phyloP scores from a whole-genome alignment of 306 rosid species.

The Trifolium dubium region DNA sequence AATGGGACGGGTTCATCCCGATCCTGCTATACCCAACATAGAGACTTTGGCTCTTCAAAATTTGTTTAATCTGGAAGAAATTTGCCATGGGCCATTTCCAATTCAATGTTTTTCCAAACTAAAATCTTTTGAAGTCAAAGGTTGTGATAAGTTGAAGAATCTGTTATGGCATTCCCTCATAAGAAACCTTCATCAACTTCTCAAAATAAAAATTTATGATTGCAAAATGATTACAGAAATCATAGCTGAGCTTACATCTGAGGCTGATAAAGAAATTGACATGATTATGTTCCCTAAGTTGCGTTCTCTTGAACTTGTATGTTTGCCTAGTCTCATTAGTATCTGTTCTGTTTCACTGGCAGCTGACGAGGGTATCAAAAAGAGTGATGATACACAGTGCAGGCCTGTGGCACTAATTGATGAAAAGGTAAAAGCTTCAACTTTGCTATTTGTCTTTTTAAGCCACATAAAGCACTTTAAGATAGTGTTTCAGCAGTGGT shows the following conservation, averaged over 20 bases:
- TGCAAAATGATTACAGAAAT: conserved; percentile 8
- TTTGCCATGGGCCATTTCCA: not conserved
- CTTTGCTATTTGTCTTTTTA: no score
- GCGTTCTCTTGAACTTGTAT: not conserved
- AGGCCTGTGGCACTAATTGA: not conserved
- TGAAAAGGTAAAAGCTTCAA: not conserved
- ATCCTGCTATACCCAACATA: not conserved
- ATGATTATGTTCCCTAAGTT: not conserved
- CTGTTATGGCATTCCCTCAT: conserved; percentile 2
- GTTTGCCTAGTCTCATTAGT: not conserved
- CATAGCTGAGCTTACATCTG: not conserved
- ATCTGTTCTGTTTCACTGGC: not conserved
- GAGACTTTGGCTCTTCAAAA: not conserved
- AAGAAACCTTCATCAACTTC: conserved; percentile 11
- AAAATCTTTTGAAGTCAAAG: not conserved
- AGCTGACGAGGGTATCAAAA: not conserved
- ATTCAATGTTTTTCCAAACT: not conserved
- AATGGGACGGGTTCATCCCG: not conserved
- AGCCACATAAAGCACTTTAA: no score
- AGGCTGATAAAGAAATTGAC: not conserved
- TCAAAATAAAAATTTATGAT: not conserved
- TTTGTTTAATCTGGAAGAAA: not conserved
- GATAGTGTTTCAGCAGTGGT: no score
- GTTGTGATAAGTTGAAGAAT: conserved; percentile 26
- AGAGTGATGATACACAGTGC: not conserved